Evolutionary conservation across 768 basidiomycete species (phyloP), one percentile per base, ranked within the genome.

Genomic region (Boletus bicolor): DNA sequence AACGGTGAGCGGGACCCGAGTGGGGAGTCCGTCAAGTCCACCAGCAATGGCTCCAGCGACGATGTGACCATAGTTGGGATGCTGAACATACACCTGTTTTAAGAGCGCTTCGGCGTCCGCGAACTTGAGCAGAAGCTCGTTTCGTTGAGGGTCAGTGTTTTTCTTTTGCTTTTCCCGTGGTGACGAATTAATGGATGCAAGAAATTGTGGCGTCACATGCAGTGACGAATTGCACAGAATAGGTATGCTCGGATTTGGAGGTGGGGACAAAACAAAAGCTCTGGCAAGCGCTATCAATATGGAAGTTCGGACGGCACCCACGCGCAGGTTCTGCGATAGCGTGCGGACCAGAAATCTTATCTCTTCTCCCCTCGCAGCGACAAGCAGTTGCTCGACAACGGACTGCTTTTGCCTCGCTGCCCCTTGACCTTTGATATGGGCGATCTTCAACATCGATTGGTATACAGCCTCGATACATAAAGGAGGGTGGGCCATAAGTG

Each of bases 331-430:
- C 65, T 82, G 82, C 30, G 79, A 83, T 28, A 94, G 76, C 3
- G 82, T 90, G 38, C 90, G 80, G 32, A 87, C 86, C 41, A 96
- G 76, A 64, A 85, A 97, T 30, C 93, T 81, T n/a, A 82, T 79
- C 73, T 97, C 92, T 71, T 96, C 94, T 24, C 93, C 94, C 55
- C 79, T 82, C 0, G 93, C 87, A 10, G 90, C 80, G 7, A 96
- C 81, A n/a, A 96, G 80, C 24, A 96, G 76, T 64, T 82, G 87
- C 66, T 93, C 85, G 2, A 93, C 86, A 17, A 91, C 76, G 38
- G 82, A 83, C 48, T 89, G 88, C 68, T 92, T 94, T 56, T 82
- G 78, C 62, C 82, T 88, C 3, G 82, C 79, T 39, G 90, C 86
- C 19, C 93, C 91, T 61, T 80, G 77, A 0, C 93, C 93, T 69